Base-by-base conservation (phyloP, 2,329 filamentous ascomycete genomes). In the Pleomassaria siparia region DNA sequence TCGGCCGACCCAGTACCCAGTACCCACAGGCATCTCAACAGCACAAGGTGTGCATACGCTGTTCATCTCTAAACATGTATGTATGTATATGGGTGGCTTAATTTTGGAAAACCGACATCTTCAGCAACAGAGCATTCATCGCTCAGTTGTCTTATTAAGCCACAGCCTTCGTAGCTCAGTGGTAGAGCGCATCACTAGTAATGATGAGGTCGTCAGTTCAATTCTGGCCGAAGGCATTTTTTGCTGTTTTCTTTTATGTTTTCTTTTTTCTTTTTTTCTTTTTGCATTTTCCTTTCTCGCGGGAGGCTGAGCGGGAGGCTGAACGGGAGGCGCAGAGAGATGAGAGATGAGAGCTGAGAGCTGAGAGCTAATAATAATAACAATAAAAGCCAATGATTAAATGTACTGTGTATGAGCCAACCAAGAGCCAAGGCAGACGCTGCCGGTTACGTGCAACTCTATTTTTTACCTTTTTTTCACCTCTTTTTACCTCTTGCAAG, bases 181-280 rank as follows among this genome's bases (percentile, higher is more conserved):
- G 64, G 64, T 67, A 68, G 61, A 68, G 64, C 64, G 64, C 62
- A 62, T 65, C 64, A 68, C 64, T 68, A 68, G 64, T 68, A 68
- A 68, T 68, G 64, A 65, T 62, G 62, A 68, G 65, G 62, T 65
- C 65, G 59, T 60, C 61, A 61, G 65, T 69, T 69, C 65, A 60
- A 69, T 66, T 69, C 65, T 61, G 61, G 59, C 58, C 59, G 62
- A 60, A 62, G 61, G 65, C 64, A 67, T 16, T 49, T 51, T 54
- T 59, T 58, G 43, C 47, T 47, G 28, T 21, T 8, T 4, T 35
- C 26, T 40, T n/a, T 11, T 13, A n/a, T n/a, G n/a, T n/a, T n/a
- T n/a, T 9, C 29, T 30, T 9, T n/a, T 30, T 30, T n/a, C 5
- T 30, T 30, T 30, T 9, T n/a, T 30, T 9, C 29, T 7, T 13